Evolutionary conservation across 2,329 filamentous ascomycete species (phyloP).

Genomic region (Colletotrichum cordylinicola): DNA sequence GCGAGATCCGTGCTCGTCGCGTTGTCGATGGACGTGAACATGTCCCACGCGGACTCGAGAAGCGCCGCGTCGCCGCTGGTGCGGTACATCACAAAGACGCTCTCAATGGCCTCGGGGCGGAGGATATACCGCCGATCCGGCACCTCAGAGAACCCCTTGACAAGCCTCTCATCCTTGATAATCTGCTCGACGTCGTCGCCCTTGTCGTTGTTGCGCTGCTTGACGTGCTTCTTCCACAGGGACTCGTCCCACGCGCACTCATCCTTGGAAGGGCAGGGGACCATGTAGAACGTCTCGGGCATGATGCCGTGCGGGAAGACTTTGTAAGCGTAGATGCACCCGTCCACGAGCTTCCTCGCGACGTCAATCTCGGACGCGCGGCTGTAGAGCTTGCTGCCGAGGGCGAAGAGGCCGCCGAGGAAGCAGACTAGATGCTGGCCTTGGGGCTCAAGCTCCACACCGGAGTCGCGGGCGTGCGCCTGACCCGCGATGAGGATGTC

Average conservation of each 20-base stretch:
- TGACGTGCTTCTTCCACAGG: slow-evolving; percentile 38
- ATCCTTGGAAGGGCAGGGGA: slow-evolving; percentile 40
- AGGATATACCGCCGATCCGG: slow-evolving; percentile 54
- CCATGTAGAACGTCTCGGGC: slow-evolving; percentile 59
- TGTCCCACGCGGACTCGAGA: slow-evolving; percentile 66
- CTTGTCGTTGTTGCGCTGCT: slow-evolving; percentile 16
- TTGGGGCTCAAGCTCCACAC: slow-evolving; percentile 46
- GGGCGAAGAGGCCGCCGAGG: slow-evolving; percentile 71
- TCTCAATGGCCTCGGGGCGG: slow-evolving; percentile 71
- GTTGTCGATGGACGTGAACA: slow-evolving; percentile 61
- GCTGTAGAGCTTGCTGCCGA: slow-evolving; percentile 68
- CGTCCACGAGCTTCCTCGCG: slow-evolving; percentile 53
- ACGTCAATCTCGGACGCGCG: slow-evolving; percentile 50
- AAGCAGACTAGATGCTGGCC: slow-evolving; percentile 73
- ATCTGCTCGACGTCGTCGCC: slow-evolving; percentile 28
- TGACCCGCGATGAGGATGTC: slow-evolving; percentile 69
- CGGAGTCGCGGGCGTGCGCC: slow-evolving; percentile 38
- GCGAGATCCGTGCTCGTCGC: slow-evolving; percentile 56
- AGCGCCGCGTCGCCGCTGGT: slow-evolving; percentile 62
- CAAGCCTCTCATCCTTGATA: slow-evolving; percentile 29
- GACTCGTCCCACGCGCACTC: slow-evolving; percentile 35
- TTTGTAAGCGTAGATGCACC: slow-evolving; percentile 65
- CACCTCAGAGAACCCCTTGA: slow-evolving; percentile 30
- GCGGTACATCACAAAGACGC: slow-evolving; percentile 70
- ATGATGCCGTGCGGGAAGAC: slow-evolving; percentile 61